phyloP scores from a whole-genome alignment of 2,329 filamentous ascomycete genomes.

The Fusarium piperis region DNA sequence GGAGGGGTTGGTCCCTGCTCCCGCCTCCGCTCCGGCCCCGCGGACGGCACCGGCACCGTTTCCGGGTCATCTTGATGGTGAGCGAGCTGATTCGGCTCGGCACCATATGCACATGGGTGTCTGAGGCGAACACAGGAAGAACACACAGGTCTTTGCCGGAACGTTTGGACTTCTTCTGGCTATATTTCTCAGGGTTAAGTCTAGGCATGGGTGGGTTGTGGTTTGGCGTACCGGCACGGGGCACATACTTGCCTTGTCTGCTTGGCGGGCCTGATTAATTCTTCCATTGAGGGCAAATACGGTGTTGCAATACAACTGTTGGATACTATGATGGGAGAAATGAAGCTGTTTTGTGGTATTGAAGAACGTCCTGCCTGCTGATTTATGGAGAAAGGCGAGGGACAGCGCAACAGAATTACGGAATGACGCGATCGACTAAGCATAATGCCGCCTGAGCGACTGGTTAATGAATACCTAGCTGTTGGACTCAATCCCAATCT shows the following conservation, averaged over 20 bases:
- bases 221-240: neutral
- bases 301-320: neutral
- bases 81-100: neutral
- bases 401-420: neutral
- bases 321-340: neutral
- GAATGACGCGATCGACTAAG: neutral
- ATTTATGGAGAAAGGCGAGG: neutral
- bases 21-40: neutral
- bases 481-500: neutral
- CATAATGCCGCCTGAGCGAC: neutral
- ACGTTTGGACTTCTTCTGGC: conserved; percentile 12
- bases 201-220: conserved; percentile 33
- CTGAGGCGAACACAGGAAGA: conserved; percentile 2
- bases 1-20: neutral
- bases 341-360: neutral
- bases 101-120: neutral
- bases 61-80: neutral
- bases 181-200: conserved; percentile 31
- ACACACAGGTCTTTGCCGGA: conserved; percentile 15
- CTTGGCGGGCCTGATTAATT: neutral
- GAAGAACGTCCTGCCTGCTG: neutral
- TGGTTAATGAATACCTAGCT: neutral
- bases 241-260: neutral
- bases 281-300: neutral
- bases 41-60: neutral